Percentiles rank a stretch among this genome's conserved stretches.
Conservation (phyloP, 495 filamentous ascomycete genomes). For the Staphylotrichum tortipilum region DNA sequence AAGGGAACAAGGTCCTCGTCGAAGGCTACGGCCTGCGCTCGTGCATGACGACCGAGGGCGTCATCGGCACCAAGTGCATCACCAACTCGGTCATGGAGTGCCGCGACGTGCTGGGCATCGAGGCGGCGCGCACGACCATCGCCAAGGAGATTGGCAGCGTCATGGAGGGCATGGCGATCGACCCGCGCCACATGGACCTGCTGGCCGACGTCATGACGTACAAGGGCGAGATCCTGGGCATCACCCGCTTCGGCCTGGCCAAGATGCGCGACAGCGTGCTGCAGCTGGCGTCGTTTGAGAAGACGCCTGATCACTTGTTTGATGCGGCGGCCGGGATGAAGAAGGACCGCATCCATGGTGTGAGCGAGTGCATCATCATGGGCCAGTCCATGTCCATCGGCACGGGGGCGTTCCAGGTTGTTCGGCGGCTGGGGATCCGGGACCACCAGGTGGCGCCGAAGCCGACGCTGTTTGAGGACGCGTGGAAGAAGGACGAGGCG, state of each 20-base stretch:
- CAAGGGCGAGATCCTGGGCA: conserved; percentile 95
- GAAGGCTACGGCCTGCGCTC: conserved; percentile 85
- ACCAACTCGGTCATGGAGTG: conserved; percentile 92
- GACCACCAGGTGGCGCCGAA: conserved; percentile 54
- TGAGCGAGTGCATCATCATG: conserved; percentile 97
- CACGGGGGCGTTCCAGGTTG: conserved; percentile 85
- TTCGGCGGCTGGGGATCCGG: conserved; percentile 61
- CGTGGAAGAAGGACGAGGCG: conserved; percentile 45
- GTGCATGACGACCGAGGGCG: conserved; percentile 88
- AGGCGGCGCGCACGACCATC: conserved; percentile 82
- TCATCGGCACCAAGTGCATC: conserved; percentile 60
- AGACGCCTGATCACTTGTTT: conserved; percentile 95
- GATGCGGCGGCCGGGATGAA: conserved; percentile 89
- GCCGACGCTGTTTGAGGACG: conserved; percentile 69
- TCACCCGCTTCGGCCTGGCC: conserved; percentile 89
- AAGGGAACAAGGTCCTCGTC: conserved; percentile 67
- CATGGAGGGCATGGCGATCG: conserved; percentile 90
- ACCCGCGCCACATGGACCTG: conserved; percentile 96
- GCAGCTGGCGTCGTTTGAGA: conserved; percentile 95
- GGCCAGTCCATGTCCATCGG: conserved; percentile 85
- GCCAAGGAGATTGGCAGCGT: conserved; percentile 69
- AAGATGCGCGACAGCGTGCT: conserved; percentile 96
- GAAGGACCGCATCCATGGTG: conserved; percentile 79
- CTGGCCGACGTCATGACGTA: conserved; percentile 99
- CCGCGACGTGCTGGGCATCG: conserved; percentile 88